Evolutionary conservation across 2,329 filamentous ascomycete species (phyloP).

Genomic region (Paecilomyces variotii): DNA sequence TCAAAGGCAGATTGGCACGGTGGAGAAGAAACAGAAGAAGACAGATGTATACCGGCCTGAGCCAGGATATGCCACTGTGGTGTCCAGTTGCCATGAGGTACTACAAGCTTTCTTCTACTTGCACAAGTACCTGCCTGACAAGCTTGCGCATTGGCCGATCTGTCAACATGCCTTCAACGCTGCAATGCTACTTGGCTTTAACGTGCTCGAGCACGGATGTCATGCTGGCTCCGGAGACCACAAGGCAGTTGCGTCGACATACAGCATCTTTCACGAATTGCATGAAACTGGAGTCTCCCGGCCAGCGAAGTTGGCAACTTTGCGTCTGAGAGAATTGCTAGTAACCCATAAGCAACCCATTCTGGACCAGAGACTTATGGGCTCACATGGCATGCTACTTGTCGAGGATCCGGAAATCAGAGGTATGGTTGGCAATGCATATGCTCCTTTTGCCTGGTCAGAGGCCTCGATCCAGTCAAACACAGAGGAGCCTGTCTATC

Average conservation of each 20-base stretch:
- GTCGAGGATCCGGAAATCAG: constrained; percentile 7
- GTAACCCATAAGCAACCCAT: background rate
- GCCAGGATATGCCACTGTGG: constrained; percentile 1
- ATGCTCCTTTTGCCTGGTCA: background rate
- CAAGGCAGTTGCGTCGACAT: background rate
- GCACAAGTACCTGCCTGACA: background rate
- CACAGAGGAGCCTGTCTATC: background rate
- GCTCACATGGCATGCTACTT: constrained; percentile 12
- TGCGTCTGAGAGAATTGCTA: background rate
- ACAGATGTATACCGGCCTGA: background rate
- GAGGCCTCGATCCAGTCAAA: background rate
- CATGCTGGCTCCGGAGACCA: background rate
- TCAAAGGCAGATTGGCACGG: background rate
- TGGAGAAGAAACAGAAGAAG: background rate
- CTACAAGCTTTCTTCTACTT: constrained; percentile 1
- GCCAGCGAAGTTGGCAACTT: background rate
- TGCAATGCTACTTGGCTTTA: background rate
- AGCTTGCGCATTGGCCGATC: background rate
- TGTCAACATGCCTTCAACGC: constrained; percentile 3
- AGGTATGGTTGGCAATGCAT: background rate
- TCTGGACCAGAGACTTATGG: constrained; percentile 4
- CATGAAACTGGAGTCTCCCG: background rate
- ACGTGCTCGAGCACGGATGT: background rate
- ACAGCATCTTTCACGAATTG: background rate
- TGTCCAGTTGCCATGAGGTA: constrained; percentile 1